Conservation (phyloP, 495 filamentous ascomycete species). For the Penicillium taxi region DNA sequence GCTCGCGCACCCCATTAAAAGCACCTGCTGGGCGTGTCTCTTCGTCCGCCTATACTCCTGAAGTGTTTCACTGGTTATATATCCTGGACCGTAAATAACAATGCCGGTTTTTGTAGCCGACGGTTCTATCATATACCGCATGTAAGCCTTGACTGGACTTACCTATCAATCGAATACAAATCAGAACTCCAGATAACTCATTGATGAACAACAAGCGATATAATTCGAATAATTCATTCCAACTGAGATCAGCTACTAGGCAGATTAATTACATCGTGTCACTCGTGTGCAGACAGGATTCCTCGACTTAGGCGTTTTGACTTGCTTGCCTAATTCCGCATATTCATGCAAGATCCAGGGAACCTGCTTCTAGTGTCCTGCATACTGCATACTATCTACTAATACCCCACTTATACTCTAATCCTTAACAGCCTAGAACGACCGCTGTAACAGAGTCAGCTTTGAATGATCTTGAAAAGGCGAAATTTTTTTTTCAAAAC, state of each 20-base stretch:
- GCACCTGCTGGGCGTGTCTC: conserved; percentile 31
- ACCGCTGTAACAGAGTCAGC: conserved; percentile 12
- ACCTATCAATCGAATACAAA: too few species aligned
- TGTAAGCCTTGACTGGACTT: too few species aligned
- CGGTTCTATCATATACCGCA: too few species aligned
- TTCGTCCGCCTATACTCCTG: conserved; percentile 25
- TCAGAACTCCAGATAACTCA: too few species aligned
- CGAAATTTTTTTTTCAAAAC: conserved; percentile 7
- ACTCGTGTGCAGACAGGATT: too few species aligned
- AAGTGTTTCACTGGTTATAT: conserved; percentile 39
- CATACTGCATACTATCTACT: neutral
- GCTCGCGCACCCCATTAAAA: conserved; percentile 28
- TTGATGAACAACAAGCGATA: too few species aligned
- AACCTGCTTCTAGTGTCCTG: neutral
- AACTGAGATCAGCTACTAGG: neutral
- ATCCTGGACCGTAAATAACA: conserved; percentile 27
- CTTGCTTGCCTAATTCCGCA: too few species aligned
- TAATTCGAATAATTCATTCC: neutral
- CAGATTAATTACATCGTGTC: neutral
- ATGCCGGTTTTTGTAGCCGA: too few species aligned
- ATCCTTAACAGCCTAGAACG: conserved; percentile 18
- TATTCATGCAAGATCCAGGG: too few species aligned
- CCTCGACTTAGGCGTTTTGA: too few species aligned
- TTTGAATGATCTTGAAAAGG: neutral
- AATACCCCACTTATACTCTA: too few species aligned